A percentile compares a stretch with the other conserved stretches of the same genome.
Evolutionary conservation across 1,284 basidiomycete genomes (phyloP).

Genomic region (Sanghuangporus baumii): DNA sequence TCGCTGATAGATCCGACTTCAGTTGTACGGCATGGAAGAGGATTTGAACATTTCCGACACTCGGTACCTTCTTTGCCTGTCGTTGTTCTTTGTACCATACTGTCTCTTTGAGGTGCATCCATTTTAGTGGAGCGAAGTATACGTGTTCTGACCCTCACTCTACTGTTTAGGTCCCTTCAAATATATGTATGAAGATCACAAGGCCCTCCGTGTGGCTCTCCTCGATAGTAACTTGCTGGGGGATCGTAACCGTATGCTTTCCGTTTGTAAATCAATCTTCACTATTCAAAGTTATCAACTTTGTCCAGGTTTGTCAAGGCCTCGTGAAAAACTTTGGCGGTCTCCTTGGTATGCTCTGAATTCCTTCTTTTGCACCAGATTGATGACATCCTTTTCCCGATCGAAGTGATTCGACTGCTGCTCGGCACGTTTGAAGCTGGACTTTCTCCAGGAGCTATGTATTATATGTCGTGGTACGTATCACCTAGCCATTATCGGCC

Average conservation of each 20-base stretch:
- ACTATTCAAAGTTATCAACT: slow-evolving; percentile 2
- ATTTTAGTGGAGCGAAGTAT: not conserved
- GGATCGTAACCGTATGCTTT: slow-evolving; percentile 56
- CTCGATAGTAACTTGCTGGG: slow-evolving; percentile 59
- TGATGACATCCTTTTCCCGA: slow-evolving; percentile 1
- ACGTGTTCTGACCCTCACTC: not conserved
- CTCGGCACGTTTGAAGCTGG: slow-evolving; percentile 67
- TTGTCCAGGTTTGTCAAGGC: slow-evolving; percentile 56
- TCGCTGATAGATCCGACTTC: not conserved
- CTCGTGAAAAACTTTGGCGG: slow-evolving; percentile 58
- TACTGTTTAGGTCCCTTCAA: slow-evolving; percentile 51
- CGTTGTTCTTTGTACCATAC: slow-evolving; percentile 62
- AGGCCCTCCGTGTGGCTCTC: slow-evolving; percentile 62
- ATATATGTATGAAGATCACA: slow-evolving; percentile 63
- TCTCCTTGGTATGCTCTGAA: slow-evolving; percentile 44
- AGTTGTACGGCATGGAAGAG: slow-evolving; percentile 2
- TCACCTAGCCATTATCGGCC: not conserved
- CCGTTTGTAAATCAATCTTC: not conserved
- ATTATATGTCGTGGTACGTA: slow-evolving; percentile 59
- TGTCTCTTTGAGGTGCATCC: slow-evolving; percentile 48
- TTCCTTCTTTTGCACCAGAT: not conserved
- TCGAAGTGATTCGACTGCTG: slow-evolving; percentile 53
- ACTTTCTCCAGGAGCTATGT: slow-evolving; percentile 64
- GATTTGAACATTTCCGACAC: slow-evolving; percentile 41
- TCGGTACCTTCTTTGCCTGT: slow-evolving; percentile 60